Conservation (phyloP, 192 early-diverging fungal species). For the Paraglomus brasilianum region DNA sequence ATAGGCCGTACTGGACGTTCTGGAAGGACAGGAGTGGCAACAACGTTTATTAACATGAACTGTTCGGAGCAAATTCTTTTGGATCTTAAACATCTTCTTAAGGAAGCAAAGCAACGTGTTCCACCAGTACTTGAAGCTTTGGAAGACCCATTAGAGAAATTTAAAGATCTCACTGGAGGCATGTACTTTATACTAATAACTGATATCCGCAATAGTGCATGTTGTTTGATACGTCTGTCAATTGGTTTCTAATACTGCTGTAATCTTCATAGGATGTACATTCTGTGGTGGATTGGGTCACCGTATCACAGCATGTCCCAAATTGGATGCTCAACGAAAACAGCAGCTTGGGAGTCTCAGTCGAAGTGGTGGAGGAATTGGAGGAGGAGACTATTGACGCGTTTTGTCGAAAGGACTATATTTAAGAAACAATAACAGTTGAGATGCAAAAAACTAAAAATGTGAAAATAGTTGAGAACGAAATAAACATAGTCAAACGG, state of each 20-base stretch:
- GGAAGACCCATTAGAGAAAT: constrained; percentile 87
- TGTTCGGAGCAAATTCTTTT: constrained; percentile 92
- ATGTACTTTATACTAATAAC: constrained; percentile 30
- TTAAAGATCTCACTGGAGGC: constrained; percentile 68
- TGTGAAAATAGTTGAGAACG: too few relatives aligned
- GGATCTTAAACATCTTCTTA: constrained; percentile 90
- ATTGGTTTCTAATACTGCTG: constrained; percentile 11
- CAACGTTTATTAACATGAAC: constrained; percentile 93
- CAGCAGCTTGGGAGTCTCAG: constrained; percentile 30
- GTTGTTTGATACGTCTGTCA: constrained; percentile 10
- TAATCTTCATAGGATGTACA: constrained; percentile 69
- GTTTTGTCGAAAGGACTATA: too few relatives aligned
- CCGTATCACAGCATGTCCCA: constrained; percentile 84
- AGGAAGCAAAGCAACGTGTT: constrained; percentile 90
- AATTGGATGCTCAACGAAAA: constrained; percentile 51
- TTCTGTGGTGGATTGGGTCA: constrained; percentile 96
- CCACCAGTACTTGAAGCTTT: constrained; percentile 83
- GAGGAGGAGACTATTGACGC: constrained; percentile 28
- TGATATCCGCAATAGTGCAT: constrained; percentile 13
- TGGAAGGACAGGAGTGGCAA: constrained; percentile 94
- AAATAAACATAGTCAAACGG: too few relatives aligned
- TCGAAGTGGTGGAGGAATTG: constrained; percentile 24
- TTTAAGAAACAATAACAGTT: too few relatives aligned
- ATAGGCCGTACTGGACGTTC: constrained; percentile 97
- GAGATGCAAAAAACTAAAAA: too few relatives aligned